phyloP scores from a whole-genome alignment of 2,329 filamentous ascomycete genomes.

The Knufia fluminis region DNA sequence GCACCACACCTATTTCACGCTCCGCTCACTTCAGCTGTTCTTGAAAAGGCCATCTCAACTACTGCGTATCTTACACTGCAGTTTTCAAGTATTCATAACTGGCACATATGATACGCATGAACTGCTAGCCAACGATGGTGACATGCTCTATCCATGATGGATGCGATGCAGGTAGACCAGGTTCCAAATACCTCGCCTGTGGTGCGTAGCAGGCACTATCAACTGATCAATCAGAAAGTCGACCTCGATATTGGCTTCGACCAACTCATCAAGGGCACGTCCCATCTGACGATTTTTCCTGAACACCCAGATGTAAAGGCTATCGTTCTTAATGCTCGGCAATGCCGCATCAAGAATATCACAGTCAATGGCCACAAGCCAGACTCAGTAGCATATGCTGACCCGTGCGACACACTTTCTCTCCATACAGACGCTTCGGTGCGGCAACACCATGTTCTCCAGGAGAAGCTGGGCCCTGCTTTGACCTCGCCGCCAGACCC shows the following conservation, averaged over 20 bases:
- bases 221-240: constrained; percentile 73
- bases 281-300: constrained; percentile 70
- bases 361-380: constrained; percentile 36
- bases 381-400: constrained; percentile 30
- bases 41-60: too few relatives aligned
- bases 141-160: neutral
- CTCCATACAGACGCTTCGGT: constrained; percentile 44
- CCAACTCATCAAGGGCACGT: constrained; percentile 65
- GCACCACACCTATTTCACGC: too few relatives aligned
- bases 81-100: too few relatives aligned
- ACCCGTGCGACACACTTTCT: constrained; percentile 30
- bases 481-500: constrained; percentile 44
- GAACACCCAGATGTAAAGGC: constrained; percentile 45
- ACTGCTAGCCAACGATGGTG: neutral
- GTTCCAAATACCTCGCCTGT: neutral
- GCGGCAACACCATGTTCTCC: constrained; percentile 68
- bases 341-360: constrained; percentile 48
- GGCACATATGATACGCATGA: too few relatives aligned
- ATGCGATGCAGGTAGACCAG: constrained; percentile 5
- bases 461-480: constrained; percentile 50
- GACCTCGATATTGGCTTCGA: constrained; percentile 83
- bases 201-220: constrained; percentile 13
- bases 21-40: too few relatives aligned
- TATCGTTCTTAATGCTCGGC: constrained; percentile 53
- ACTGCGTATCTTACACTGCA: too few relatives aligned